Conservation (phyloP, 108 stramenopile species). For the Cyclotella sp. region DNA sequence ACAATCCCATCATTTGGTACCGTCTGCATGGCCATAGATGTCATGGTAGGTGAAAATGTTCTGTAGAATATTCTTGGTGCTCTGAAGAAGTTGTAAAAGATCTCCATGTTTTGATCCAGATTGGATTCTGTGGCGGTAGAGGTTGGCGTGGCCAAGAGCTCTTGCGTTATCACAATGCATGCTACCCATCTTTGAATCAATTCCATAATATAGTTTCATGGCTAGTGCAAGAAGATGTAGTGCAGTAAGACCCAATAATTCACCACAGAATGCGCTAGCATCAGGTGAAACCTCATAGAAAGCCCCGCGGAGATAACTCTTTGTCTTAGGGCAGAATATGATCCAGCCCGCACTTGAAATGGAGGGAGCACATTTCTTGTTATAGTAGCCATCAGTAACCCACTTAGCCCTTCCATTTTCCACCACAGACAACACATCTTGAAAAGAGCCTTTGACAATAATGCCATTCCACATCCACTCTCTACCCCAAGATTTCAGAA, state of each 20-base stretch:
- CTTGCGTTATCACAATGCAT: not conserved
- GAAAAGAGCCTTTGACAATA: not conserved
- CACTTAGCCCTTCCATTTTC: not conserved
- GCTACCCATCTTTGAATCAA: not conserved
- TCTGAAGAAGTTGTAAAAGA: not conserved
- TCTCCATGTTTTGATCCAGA: not conserved
- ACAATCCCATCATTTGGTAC: not conserved
- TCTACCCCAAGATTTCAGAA: not conserved
- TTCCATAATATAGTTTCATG: not conserved
- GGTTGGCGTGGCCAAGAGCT: not conserved
- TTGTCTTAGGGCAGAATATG: not conserved
- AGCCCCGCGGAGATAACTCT: not conserved
- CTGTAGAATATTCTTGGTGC: not conserved
- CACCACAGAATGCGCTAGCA: not conserved
- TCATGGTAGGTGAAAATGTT: not conserved
- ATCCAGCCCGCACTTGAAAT: conserved; percentile 6
- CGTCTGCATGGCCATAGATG: conserved; percentile 1
- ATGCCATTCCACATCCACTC: conserved; percentile 3
- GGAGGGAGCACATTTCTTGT: not conserved
- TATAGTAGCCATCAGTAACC: not conserved
- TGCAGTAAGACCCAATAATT: not conserved
- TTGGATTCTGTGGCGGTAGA: not conserved
- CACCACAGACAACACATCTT: not conserved
- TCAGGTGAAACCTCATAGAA: not conserved
- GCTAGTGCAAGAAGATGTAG: not conserved